These are phyloP conservation scores for Penicillium odoratum DNA, from an alignment of 495 filamentous ascomycete species.

Conservation along the genomic window DNA sequence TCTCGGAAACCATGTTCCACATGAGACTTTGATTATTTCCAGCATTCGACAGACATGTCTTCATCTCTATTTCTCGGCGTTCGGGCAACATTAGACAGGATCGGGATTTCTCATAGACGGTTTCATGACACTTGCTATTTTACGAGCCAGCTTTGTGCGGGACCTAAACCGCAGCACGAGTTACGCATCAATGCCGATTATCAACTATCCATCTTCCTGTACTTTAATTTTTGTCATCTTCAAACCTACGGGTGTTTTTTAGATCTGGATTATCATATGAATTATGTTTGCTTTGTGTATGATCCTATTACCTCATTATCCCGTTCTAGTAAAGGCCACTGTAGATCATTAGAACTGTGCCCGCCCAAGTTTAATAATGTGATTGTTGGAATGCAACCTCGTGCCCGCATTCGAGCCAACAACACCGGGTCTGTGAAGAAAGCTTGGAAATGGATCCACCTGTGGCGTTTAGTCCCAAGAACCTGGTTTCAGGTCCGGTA, in stretches of 20 bases:
- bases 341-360: not conserved
- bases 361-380: not conserved
- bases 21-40: not conserved
- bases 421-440: not conserved
- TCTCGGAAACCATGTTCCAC: not conserved
- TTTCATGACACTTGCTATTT: slow-evolving; percentile 25
- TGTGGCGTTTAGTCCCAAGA: slow-evolving; percentile 8
- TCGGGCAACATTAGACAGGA: slow-evolving; percentile 24
- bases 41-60: slow-evolving; percentile 5
- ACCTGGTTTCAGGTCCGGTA: not conserved
- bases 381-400: slow-evolving; percentile 10
- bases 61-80: slow-evolving; percentile 18
- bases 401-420: slow-evolving; percentile 5
- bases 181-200: not conserved
- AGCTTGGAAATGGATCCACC: not conserved
- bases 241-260: not conserved
- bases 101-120: slow-evolving; percentile 20
- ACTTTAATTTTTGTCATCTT: not conserved
- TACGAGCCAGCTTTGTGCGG: slow-evolving; percentile 13
- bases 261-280: not conserved
- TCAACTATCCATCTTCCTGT: not conserved
- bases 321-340: not conserved
- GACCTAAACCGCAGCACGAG: slow-evolving; percentile 18
- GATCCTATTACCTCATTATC: not conserved
- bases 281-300: too few species aligned